phyloP scores from a whole-genome alignment of 805 yeast genomes.

The Starmerella bombicola region DNA sequence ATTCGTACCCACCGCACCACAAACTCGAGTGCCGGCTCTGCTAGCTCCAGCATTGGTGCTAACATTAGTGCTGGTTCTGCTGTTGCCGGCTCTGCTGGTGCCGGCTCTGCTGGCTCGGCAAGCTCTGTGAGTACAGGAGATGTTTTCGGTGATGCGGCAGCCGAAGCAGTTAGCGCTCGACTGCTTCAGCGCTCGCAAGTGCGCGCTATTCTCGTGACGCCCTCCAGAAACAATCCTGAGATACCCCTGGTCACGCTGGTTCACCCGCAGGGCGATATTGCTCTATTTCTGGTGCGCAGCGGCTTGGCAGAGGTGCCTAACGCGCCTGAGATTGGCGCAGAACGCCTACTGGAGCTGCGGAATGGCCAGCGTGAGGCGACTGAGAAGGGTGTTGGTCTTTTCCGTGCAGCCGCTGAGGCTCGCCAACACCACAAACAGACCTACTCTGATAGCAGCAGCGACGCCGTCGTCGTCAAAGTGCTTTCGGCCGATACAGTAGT shows the following conservation, averaged over 20 bases:
- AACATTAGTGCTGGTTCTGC: too few relatives aligned
- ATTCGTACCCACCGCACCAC: conserved; percentile 47
- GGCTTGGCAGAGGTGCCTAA: conserved; percentile 70
- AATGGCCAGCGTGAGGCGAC: conserved; percentile 54
- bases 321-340: conserved; percentile 67
- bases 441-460: conserved; percentile 27
- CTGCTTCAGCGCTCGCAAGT: conserved; percentile 47
- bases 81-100: neutral
- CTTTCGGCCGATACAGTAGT: conserved; percentile 57
- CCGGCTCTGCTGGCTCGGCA: neutral
- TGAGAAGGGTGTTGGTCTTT: conserved; percentile 13
- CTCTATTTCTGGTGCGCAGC: conserved; percentile 49
- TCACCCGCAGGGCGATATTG: conserved; percentile 70
- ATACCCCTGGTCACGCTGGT: conserved; percentile 36
- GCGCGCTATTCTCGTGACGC: conserved; percentile 46
- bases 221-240: conserved; percentile 34
- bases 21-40: neutral
- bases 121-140: conserved; percentile 29
- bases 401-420: conserved; percentile 21
- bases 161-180: conserved; percentile 29
- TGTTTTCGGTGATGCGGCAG: conserved; percentile 29
- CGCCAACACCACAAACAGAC: conserved; percentile 37
- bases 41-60: too few relatives aligned
- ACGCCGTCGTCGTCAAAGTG: conserved; percentile 47
- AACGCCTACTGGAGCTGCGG: conserved; percentile 48